Evolutionary conservation across 2,329 filamentous ascomycete genomes (phyloP).

Genomic region (Ophiostoma fasciatum): DNA sequence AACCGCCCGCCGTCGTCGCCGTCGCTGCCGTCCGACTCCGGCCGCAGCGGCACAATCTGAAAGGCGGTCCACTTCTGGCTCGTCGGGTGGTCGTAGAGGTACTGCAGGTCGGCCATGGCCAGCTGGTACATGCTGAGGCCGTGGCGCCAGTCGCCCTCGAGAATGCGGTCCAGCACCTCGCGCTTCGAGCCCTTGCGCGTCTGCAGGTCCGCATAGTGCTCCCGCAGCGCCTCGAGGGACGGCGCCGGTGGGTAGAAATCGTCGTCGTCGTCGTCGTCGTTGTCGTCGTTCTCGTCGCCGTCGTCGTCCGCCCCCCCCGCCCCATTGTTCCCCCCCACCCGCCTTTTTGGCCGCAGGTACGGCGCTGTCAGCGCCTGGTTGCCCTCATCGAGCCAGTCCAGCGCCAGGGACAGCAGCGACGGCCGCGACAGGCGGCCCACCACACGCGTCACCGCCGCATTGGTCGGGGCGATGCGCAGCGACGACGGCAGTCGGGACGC

Average conservation of each 20-base stretch:
- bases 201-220: conserved; percentile 47
- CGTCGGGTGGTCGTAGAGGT: conserved; percentile 49
- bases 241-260: conserved; percentile 55
- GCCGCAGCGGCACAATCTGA: conserved; percentile 38
- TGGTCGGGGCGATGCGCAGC: conserved; percentile 51
- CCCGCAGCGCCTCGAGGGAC: conserved; percentile 50
- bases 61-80: conserved; percentile 51
- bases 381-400: conserved; percentile 62
- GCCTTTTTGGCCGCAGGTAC: conserved; percentile 31
- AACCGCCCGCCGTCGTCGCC: neutral
- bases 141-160: conserved; percentile 54
- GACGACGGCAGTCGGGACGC: conserved; percentile 56
- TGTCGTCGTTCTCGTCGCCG: conserved; percentile 23
- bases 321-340: too few relatives aligned
- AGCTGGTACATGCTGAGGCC: conserved; percentile 51
- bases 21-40: conserved; percentile 14
- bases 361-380: conserved; percentile 46
- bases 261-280: conserved; percentile 39
- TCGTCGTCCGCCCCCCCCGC: neutral
- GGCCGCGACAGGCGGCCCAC: conserved; percentile 57
- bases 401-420: conserved; percentile 54
- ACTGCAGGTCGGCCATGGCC: conserved; percentile 53
- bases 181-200: conserved; percentile 44
- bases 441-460: conserved; percentile 48
- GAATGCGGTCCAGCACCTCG: conserved; percentile 47